Evolutionary conservation across 163 green algal genomes (phyloP).

Genomic region (Prototheca cutis): DNA sequence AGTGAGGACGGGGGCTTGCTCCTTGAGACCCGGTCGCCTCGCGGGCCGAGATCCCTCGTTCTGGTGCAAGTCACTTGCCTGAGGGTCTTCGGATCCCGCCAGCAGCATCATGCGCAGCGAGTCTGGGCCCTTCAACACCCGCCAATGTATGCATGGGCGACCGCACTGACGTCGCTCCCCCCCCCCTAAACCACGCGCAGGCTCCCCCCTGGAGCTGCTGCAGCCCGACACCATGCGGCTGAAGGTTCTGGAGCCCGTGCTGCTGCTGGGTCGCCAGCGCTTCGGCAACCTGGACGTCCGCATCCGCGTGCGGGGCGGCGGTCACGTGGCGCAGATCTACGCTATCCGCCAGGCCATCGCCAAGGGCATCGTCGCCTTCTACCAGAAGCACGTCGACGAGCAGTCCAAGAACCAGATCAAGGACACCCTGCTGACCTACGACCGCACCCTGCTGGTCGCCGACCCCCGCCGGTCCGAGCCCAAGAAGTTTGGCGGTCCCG

Average conservation of each 20-base stretch:
- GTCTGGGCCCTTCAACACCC: too few relatives aligned
- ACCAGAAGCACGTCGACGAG: conserved; percentile 99
- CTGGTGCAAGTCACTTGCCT: too few relatives aligned
- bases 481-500: conserved; percentile 98
- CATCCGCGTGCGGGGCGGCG: conserved; percentile 89
- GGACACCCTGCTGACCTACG: conserved; percentile 87
- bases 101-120: too few relatives aligned
- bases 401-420: conserved; percentile 97
- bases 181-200: conserved; percentile 35
- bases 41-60: too few relatives aligned
- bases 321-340: conserved; percentile 91
- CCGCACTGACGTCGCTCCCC: too few relatives aligned
- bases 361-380: conserved; percentile 97
- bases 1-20: too few relatives aligned
- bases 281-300: conserved; percentile 94
- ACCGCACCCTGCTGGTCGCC: conserved; percentile 94
- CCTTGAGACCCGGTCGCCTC: too few relatives aligned
- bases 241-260: conserved; percentile 96
- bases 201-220: conserved; percentile 87
- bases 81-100: too few relatives aligned
- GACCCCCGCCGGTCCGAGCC: conserved; percentile 94
- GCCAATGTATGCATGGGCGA: too few relatives aligned
- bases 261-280: conserved; percentile 85
- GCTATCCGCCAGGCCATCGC: conserved; percentile 94
- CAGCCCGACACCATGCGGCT: conserved; percentile 85